Percentiles rank a stretch among this genome's conserved stretches.
Conservation (phyloP, 2,329 filamentous ascomycete species). For the Pseudogymnoascus sp. region DNA sequence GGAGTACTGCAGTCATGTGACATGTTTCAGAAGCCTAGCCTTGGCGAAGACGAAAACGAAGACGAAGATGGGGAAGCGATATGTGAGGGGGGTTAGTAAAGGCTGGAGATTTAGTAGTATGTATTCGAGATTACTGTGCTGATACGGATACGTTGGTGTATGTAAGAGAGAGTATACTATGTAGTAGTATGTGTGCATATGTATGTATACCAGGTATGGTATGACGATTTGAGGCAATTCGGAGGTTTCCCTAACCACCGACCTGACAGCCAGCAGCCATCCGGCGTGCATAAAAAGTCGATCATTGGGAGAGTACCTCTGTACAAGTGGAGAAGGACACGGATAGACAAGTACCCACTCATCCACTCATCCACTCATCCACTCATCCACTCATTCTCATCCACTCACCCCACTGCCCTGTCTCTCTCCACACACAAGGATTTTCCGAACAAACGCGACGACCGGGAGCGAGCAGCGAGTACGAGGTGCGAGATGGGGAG, state of each 20-base stretch:
- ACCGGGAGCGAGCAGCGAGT: neutral
- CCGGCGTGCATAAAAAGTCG: neutral
- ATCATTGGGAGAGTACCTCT: neutral
- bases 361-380: neutral
- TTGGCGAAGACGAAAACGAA: neutral
- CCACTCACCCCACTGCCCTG: neutral
- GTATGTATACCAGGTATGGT: too few species aligned
- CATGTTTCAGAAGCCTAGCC: neutral
- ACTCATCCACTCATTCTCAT: neutral
- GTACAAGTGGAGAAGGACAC: neutral
- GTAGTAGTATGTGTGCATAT: too few species aligned
- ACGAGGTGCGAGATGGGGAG: neutral
- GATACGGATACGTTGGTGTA: too few species aligned
- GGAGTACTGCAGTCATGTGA: neutral
- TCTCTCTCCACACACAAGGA: neutral
- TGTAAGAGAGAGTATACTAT: too few species aligned
- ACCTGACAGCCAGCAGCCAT: neutral
- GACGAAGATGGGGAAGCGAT: neutral
- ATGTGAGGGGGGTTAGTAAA: neutral
- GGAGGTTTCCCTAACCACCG: slow-evolving; percentile 2
- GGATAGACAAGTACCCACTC: neutral
- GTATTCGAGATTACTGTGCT: too few species aligned
- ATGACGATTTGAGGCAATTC: neutral
- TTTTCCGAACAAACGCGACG: neutral
- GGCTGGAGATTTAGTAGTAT: too few species aligned